These are phyloP conservation scores for Diplotaxis tenuifolia DNA, from an alignment of 345 rosid genomes.

Conservation along the genomic window DNA sequence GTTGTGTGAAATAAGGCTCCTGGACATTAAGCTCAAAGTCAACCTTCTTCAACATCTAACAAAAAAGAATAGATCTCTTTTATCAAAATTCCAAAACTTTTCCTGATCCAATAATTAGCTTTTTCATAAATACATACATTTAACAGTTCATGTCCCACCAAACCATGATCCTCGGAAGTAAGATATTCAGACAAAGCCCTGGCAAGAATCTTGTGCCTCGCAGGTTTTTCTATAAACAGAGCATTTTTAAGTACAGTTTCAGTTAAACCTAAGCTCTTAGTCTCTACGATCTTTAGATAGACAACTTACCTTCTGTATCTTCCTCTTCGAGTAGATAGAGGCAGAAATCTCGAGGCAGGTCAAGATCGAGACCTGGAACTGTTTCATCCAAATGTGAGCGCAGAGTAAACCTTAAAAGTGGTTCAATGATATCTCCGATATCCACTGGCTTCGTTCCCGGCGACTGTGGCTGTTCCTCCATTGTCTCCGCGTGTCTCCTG, in stretches of 20 bases:
- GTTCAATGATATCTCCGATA: constrained; percentile 20
- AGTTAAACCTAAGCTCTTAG: not conserved
- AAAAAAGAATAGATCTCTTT: not conserved
- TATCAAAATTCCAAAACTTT: not conserved
- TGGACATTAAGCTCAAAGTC: constrained; percentile 71
- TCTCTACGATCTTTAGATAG: not conserved
- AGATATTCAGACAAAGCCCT: constrained; percentile 43
- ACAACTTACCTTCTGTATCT: constrained; percentile 13
- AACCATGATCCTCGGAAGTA: constrained; percentile 20
- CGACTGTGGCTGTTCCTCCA: constrained; percentile 36
- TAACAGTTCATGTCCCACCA: constrained; percentile 26
- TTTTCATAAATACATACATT: constrained; percentile 36
- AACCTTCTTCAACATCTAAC: constrained; percentile 53
- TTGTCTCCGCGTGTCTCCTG: constrained; percentile 1
- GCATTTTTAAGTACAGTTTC: not conserved
- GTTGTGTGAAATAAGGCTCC: constrained; percentile 66
- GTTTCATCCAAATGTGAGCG: constrained; percentile 10
- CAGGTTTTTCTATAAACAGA: constrained; percentile 26
- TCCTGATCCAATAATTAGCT: not conserved
- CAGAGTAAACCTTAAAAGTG: constrained; percentile 19
- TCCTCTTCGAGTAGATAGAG: constrained; percentile 28
- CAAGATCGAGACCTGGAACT: constrained; percentile 26
- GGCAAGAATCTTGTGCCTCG: constrained; percentile 50
- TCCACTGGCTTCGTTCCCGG: constrained; percentile 26
- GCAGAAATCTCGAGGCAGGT: constrained; percentile 26